phyloP scores from a whole-genome alignment of 164 flowering plant genomes.

The Kalanchoe fedtschenkoi region DNA sequence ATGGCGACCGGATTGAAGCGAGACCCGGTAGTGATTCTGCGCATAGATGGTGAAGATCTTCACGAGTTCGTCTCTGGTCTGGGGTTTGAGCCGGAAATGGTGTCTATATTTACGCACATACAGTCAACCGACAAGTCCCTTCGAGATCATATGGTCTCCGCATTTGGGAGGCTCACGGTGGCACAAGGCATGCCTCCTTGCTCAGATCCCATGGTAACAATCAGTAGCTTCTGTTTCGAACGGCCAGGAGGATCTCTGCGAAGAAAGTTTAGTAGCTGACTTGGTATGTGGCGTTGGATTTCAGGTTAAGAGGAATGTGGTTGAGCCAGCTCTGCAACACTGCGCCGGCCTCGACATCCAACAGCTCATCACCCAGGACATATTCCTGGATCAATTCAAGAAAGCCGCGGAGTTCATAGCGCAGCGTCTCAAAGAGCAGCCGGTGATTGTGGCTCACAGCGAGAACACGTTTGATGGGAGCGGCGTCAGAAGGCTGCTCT shows the following conservation, averaged over 20 bases:
- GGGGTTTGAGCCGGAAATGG: slow-evolving; percentile 49
- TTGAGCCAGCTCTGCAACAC: slow-evolving; percentile 58
- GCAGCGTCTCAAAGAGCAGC: slow-evolving; percentile 56
- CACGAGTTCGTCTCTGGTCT: slow-evolving; percentile 53
- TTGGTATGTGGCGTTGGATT: not conserved
- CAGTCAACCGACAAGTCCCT: slow-evolving; percentile 29
- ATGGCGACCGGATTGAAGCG: slow-evolving; percentile 93
- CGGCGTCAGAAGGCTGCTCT: slow-evolving; percentile 55
- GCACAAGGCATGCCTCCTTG: slow-evolving; percentile 93
- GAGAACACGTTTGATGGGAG: slow-evolving; percentile 84
- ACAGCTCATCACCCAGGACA: slow-evolving; percentile 39
- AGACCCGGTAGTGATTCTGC: slow-evolving; percentile 84
- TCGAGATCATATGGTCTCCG: slow-evolving; percentile 36
- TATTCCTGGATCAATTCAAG: slow-evolving; percentile 50
- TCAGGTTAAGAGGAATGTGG: slow-evolving; percentile 63
- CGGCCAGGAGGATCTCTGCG: not conserved
- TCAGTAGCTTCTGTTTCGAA: not conserved
- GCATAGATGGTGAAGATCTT: slow-evolving; percentile 91
- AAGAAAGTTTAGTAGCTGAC: not conserved
- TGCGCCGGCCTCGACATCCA: slow-evolving; percentile 14
- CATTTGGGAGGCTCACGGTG: slow-evolving; percentile 54
- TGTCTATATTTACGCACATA: slow-evolving; percentile 40
- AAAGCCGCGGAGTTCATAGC: slow-evolving; percentile 36
- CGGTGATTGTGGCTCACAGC: slow-evolving; percentile 89
- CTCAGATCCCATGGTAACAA: slow-evolving; percentile 76